Base-by-base conservation (phyloP, 2,329 filamentous ascomycete genomes). In the Byssoonygena ceratinophila region DNA sequence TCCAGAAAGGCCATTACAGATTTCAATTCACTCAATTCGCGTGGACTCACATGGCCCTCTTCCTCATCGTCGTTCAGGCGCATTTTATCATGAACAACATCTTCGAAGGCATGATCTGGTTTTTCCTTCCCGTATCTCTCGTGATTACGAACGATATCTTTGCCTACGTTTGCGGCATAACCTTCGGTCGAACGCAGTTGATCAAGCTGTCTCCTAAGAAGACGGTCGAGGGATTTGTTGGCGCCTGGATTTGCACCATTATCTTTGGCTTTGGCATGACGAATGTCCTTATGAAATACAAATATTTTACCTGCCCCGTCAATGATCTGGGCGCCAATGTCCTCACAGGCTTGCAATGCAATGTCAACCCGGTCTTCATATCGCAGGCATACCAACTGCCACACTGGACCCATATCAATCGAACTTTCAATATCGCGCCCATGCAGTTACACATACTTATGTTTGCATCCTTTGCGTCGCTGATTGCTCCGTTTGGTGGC, bases 41-140 rank as follows among this genome's bases (percentile, higher is more conserved):
- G 51, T 98, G 92, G 92, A 97, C 92, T 12, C 92, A 98, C 69
- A 97, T 98, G 90, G 92, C 94, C 4, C 80, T 98, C 18, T 97
- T 94, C 75, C 77, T 98, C 63, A 96, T 98, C 63, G 91, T 97
- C 36, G 90, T 95, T 4, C 90, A 98, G 71, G 90, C 92, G 12
- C 92, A 98, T 69, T 98, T 98, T 69, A 88, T 97, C 73, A 97
- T 98, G 87, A 98, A 98, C 78, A 98, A 98, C 71, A 85, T 98
- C 59, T 94, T 98, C 62, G 92, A 98, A 73, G 92, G 92, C 73
- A 89, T 98, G 86, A 94, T 98, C 68, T 98, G 92, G 92, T 97
- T 98, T 77, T 96, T 97, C 78, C 74, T 98, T 41, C 92, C 92
- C 6, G 90, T 88, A 6, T 84, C 88, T 50, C 80, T 98, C 61